Base-by-base conservation (phyloP, 108 stramenopile species). In the Discostella stelligeroides region DNA sequence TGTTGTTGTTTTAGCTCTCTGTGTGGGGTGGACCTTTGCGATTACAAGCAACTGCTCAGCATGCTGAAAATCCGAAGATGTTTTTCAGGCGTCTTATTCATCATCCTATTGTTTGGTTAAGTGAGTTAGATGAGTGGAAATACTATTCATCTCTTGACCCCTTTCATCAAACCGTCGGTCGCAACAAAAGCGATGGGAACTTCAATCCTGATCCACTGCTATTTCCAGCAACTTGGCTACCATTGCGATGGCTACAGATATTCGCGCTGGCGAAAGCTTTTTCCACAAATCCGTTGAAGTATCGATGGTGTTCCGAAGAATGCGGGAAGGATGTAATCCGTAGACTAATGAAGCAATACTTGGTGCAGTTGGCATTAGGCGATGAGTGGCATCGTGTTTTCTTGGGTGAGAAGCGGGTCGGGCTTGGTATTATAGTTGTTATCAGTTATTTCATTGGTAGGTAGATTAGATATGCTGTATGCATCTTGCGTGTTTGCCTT, bases 381-480 rank as follows among this genome's bases (percentile, higher is more conserved):
- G 86, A 89, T 53, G 92, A 93, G 67, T 93, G 92, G 92, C 75
- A 84, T 39, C 83, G 92, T 23, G 84, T 90, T 30, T 84, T 88
- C 64, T 62, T 93, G 41, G 70, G 73, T 29, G 92, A 93, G 68
- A 73, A 70, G 46, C 84, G 88, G 9, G 81, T 90, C 20, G 88
- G 82, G 42, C 71, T 93, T 53, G 92, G 89, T 17, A 81, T 84
- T 55, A 61, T 72, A 9, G 79, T 82, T 14, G 60, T 76, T 4
- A 50, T 68, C 12, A 66, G 72, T 57, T 72, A 83, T 64, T 71
- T 83, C 55, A 48, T 83, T 45, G 74, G 75, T 76, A 43, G 80
- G 17, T 61, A 10, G 15, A 42, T 55, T 60, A 61, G 25, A 18
- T 59, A 7, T 53, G 5, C 7, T 53, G 51, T 13, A 8, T 18